These are phyloP conservation scores for Cyberlindnera petersonii DNA, from an alignment of 805 yeast genomes.

Conservation along the genomic window DNA sequence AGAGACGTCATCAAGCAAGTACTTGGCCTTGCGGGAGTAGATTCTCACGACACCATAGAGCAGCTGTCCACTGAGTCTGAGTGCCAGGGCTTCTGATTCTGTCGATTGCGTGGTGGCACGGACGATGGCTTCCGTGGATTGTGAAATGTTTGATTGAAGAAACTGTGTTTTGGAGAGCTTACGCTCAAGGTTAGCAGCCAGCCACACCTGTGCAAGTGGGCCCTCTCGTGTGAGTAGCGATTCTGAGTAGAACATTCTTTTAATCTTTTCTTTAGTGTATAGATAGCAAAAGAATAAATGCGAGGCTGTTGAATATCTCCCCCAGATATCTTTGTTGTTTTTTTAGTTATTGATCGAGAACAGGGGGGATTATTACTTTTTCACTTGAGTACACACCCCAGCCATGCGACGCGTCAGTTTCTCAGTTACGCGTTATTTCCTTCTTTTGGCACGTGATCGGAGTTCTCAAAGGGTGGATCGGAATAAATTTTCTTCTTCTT, in stretches of 20 bases:
- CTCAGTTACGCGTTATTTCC: slow-evolving; percentile 3
- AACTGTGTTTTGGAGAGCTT: slow-evolving; percentile 69
- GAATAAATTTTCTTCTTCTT: no score
- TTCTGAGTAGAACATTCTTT: slow-evolving; percentile 48
- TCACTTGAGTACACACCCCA: no score
- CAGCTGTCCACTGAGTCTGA: slow-evolving; percentile 81
- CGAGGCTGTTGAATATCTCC: slow-evolving; percentile 16
- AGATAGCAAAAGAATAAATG: neutral
- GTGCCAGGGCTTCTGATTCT: slow-evolving; percentile 56
- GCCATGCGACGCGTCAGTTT: slow-evolving; percentile 2
- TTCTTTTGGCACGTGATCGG: no score
- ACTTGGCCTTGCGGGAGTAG: slow-evolving; percentile 80
- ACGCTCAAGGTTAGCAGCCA: slow-evolving; percentile 85
- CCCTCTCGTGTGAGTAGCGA: slow-evolving; percentile 63
- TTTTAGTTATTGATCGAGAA: no score
- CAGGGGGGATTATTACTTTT: no score
- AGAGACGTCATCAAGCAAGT: slow-evolving; percentile 75
- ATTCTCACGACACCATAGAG: slow-evolving; percentile 84
- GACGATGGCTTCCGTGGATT: slow-evolving; percentile 64
- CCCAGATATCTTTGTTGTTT: no score
- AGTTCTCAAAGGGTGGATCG: no score
- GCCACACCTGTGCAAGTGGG: slow-evolving; percentile 87
- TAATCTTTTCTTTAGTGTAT: neutral
- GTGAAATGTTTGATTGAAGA: slow-evolving; percentile 63
- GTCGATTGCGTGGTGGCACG: slow-evolving; percentile 31